A percentile compares a stretch with the other conserved stretches of the same genome.
Evolutionary conservation across 2,329 filamentous ascomycete species (phyloP).

Genomic region (Pezicula rhizophila): DNA sequence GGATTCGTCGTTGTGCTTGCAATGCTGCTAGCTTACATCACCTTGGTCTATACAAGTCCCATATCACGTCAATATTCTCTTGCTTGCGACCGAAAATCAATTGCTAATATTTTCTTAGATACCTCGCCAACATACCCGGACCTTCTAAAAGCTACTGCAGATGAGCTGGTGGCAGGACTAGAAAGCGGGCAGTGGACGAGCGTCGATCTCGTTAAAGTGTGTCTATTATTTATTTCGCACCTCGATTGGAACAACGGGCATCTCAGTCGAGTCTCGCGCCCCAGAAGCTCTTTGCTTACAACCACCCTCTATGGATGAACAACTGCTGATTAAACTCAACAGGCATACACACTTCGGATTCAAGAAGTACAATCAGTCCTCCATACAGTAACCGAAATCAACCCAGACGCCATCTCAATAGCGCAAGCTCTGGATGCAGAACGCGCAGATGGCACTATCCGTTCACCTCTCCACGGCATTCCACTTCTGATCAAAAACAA

Average conservation of each 20-base stretch:
- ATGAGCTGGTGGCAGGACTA: constrained; percentile 44
- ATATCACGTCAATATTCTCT: not conserved
- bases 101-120: not conserved
- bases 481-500: constrained; percentile 58
- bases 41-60: not conserved
- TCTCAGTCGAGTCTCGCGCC: no score
- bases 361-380: constrained; percentile 18
- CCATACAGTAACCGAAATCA: constrained; percentile 24
- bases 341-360: constrained; percentile 22
- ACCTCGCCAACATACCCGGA: constrained; percentile 22
- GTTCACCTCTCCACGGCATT: constrained; percentile 46
- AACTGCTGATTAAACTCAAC: not conserved
- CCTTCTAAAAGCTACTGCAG: constrained; percentile 44
- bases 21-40: not conserved
- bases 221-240: constrained; percentile 32
- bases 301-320: no score
- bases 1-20: not conserved
- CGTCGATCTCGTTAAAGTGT: constrained; percentile 46
- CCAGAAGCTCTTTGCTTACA: no score
- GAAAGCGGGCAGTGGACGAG: constrained; percentile 45
- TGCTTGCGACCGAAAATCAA: not conserved
- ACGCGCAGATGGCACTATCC: constrained; percentile 16
- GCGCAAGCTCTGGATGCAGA: constrained; percentile 24
- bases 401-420: constrained; percentile 26
- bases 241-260: no score